phyloP scores from a whole-genome alignment of 2,329 filamentous ascomycete species.

The Ophiognomonia clavigignenti-juglandacearum region DNA sequence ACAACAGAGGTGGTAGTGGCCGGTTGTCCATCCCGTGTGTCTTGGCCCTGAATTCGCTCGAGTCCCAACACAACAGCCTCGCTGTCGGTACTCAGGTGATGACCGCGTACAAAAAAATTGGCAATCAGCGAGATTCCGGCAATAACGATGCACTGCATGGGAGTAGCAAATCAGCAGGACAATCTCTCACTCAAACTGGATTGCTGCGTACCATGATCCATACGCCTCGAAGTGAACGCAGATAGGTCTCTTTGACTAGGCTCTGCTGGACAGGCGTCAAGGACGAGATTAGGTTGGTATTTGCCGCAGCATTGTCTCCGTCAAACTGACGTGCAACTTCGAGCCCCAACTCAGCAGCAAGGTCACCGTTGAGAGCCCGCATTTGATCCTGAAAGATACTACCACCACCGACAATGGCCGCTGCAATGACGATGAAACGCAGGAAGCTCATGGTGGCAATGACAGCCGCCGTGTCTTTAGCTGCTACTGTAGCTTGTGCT shows the following conservation, averaged over 20 bases:
- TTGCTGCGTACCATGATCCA: neutral
- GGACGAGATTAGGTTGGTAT: neutral
- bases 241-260: neutral
- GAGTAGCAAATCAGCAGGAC: neutral
- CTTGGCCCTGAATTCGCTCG: neutral
- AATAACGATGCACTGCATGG: neutral
- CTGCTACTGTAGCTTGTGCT: slow-evolving; percentile 57
- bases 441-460: slow-evolving; percentile 64
- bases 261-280: neutral
- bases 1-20: neutral
- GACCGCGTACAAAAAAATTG: neutral
- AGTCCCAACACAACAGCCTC: neutral
- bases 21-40: neutral
- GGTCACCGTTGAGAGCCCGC: slow-evolving; percentile 45
- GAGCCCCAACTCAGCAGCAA: slow-evolving; percentile 46
- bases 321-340: slow-evolving; percentile 16
- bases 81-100: neutral
- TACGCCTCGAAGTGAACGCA: neutral
- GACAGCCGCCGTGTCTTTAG: slow-evolving; percentile 60
- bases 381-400: slow-evolving; percentile 76
- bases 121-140: neutral
- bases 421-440: slow-evolving; percentile 63
- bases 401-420: slow-evolving; percentile 68
- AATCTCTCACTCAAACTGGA: neutral
- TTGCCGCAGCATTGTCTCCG: neutral